phyloP scores from a whole-genome alignment of 1,284 basidiomycete species.

The Microbotryomycetes sp. region DNA sequence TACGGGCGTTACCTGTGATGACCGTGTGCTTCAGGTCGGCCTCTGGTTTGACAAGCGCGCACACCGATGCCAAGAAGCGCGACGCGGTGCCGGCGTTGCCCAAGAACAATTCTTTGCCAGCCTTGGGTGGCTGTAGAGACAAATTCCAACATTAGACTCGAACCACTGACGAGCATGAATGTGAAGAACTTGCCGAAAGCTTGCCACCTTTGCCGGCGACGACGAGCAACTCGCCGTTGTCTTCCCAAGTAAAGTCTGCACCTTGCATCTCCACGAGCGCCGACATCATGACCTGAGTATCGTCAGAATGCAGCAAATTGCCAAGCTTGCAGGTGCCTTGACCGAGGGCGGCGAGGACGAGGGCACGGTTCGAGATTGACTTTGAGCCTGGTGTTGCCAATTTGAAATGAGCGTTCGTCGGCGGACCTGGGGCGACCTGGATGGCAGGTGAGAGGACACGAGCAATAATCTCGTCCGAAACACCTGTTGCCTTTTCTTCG shows the following conservation, averaged over 20 bases:
- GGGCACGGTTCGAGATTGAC: slow-evolving; percentile 90
- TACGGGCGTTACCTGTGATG: slow-evolving; percentile 94
- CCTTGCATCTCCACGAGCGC: slow-evolving; percentile 85
- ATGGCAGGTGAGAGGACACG: slow-evolving; percentile 72
- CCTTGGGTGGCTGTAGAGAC: slow-evolving; percentile 51
- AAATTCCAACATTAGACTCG: not conserved
- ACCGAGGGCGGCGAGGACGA: slow-evolving; percentile 87
- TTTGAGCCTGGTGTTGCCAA: slow-evolving; percentile 95
- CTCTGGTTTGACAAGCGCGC: slow-evolving; percentile 60
- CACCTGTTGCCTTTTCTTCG: slow-evolving; percentile 83
- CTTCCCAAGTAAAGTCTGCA: slow-evolving; percentile 84
- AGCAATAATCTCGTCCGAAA: slow-evolving; percentile 70
- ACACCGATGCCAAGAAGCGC: slow-evolving; percentile 94
- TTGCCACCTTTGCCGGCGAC: slow-evolving; percentile 78
- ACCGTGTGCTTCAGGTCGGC: slow-evolving; percentile 51
- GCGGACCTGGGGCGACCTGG: slow-evolving; percentile 60
- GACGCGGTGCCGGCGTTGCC: slow-evolving; percentile 97
- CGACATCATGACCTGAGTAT: slow-evolving; percentile 98
- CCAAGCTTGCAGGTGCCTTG: slow-evolving; percentile 78
- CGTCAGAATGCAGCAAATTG: slow-evolving; percentile 92
- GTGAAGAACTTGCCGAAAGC: slow-evolving; percentile 46
- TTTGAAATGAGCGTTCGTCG: slow-evolving; percentile 57
- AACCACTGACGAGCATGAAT: not conserved
- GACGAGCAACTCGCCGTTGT: slow-evolving; percentile 84
- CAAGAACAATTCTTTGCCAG: slow-evolving; percentile 84